These are phyloP conservation scores for Paecilomyces formosus DNA, from an alignment of 2,329 filamentous ascomycete genomes.

Conservation along the genomic window DNA sequence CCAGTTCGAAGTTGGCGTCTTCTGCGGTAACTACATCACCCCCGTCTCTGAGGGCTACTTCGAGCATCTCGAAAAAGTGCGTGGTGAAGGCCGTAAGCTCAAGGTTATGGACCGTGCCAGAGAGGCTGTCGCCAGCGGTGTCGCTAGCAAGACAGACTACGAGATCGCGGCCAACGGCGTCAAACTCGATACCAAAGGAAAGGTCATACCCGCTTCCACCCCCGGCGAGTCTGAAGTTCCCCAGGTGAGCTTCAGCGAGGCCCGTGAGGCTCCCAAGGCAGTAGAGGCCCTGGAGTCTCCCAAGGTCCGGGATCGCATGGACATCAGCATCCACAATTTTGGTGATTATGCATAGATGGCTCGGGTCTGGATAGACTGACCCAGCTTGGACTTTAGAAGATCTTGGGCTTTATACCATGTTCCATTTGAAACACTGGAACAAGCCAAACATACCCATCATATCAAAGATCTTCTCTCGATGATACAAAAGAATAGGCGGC, in stretches of 20 bases:
- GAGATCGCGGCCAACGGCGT: conserved; percentile 57
- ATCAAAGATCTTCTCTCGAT: neutral
- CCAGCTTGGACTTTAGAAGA: neutral
- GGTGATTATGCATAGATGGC: conserved; percentile 34
- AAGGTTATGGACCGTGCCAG: conserved; percentile 60
- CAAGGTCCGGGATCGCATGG: conserved; percentile 45
- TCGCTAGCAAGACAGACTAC: conserved; percentile 54
- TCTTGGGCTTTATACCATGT: neutral
- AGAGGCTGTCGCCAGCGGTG: conserved; percentile 56
- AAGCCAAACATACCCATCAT: neutral
- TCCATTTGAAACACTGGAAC: neutral
- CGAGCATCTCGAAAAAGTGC: conserved; percentile 64
- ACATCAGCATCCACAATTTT: conserved; percentile 56
- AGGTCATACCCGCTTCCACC: conserved; percentile 45
- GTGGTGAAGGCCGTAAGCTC: conserved; percentile 62
- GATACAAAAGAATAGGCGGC: neutral
- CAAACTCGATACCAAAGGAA: conserved; percentile 48
- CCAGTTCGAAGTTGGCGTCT: conserved; percentile 85
- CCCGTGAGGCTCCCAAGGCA: conserved; percentile 9
- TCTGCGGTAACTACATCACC: conserved; percentile 81
- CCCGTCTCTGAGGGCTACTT: conserved; percentile 75
- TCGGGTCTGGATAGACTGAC: conserved; percentile 5
- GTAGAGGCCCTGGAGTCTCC: conserved; percentile 27
- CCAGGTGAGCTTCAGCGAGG: conserved; percentile 12
- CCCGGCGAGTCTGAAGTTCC: conserved; percentile 15